Conservation (phyloP, 2,329 filamentous ascomycete genomes). For the Aspergillus phoenicis region DNA sequence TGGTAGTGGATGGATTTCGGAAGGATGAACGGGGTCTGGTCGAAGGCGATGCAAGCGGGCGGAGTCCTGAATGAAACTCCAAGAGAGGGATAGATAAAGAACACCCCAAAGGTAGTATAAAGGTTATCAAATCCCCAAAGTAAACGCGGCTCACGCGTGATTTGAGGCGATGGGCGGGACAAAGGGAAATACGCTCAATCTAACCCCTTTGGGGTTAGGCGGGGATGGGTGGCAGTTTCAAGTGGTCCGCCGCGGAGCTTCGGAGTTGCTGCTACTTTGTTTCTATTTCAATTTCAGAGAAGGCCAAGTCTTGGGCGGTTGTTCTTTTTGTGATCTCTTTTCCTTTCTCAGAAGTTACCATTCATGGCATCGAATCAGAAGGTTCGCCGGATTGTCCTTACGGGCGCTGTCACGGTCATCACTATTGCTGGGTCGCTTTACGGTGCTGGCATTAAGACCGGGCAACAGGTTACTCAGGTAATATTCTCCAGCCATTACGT, state of each 20-base stretch:
- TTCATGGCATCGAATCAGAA: conserved; percentile 36
- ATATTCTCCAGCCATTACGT: not conserved
- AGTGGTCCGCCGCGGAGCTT: not conserved
- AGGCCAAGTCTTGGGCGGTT: too few species aligned
- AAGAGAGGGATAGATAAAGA: not conserved
- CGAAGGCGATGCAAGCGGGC: too few species aligned
- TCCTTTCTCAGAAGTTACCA: not conserved
- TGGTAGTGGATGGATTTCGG: not conserved
- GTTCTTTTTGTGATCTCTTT: too few species aligned
- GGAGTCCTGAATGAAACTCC: not conserved
- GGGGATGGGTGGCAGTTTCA: not conserved
- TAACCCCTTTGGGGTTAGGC: conserved; percentile 1
- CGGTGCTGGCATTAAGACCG: conserved; percentile 61
- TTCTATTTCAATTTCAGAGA: too few species aligned
- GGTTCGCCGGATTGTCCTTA: conserved; percentile 55
- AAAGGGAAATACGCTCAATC: not conserved
- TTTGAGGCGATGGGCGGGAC: conserved; percentile 2
- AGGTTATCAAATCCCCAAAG: not conserved
- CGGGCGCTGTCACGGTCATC: conserved; percentile 57
- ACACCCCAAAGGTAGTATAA: too few species aligned
- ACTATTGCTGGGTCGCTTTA: conserved; percentile 62
- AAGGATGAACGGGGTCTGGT: not conserved
- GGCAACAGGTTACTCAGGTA: conserved; percentile 57
- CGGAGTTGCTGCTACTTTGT: not conserved
- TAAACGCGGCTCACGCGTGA: conserved; percentile 2